phyloP scores from a whole-genome alignment of 495 filamentous ascomycete species.

The Penicillium turbatum region DNA sequence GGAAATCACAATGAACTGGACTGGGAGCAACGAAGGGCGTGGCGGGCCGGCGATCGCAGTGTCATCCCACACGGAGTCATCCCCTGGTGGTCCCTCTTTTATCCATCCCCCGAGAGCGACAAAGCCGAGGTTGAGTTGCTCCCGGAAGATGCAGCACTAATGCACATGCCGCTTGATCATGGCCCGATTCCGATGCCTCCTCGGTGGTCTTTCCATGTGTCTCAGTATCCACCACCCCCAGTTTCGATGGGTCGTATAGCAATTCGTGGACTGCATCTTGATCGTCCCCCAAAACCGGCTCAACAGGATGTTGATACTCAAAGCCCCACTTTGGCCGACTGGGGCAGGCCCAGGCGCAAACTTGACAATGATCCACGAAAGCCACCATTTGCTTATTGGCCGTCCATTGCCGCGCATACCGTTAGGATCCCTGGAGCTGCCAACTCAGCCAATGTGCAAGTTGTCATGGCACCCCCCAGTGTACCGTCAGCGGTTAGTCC shows the following conservation, averaged over 20 bases:
- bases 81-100: constrained; percentile 6
- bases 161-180: constrained; percentile 2
- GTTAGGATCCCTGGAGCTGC: constrained; percentile 26
- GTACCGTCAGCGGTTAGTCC: constrained; percentile 31
- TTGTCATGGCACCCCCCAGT: constrained; percentile 38
- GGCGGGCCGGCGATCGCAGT: not conserved
- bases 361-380: constrained; percentile 23
- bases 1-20: not conserved
- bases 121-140: constrained; percentile 1
- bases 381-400: constrained; percentile 34
- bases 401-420: constrained; percentile 40
- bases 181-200: not conserved
- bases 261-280: not conserved
- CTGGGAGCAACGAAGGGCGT: not conserved
- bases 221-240: not conserved
- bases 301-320: constrained; percentile 14
- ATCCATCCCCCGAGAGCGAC: not conserved
- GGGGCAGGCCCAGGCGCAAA: not conserved
- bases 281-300: not conserved
- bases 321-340: not conserved
- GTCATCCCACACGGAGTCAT: constrained; percentile 1
- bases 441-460: constrained; percentile 31
- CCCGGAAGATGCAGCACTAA: not conserved
- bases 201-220: constrained; percentile 2
- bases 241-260: not conserved